Evolutionary conservation across 2,329 filamentous ascomycete genomes (phyloP).

Genomic region (Colletotrichum sp.): DNA sequence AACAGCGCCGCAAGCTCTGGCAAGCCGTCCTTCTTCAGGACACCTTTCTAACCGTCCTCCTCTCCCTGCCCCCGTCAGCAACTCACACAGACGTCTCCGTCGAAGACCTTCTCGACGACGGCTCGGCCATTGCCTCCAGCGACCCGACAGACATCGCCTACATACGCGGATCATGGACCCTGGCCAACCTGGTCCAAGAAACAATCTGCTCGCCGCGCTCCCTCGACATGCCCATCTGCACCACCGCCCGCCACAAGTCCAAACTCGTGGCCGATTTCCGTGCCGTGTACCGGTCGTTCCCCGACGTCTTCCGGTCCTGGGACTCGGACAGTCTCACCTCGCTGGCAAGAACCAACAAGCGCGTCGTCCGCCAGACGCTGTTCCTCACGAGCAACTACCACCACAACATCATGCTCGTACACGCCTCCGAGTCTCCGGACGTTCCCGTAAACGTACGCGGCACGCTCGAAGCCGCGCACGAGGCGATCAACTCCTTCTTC

Average conservation of each 20-base stretch:
- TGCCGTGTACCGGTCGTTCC: conserved; percentile 75
- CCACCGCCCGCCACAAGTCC: conserved; percentile 71
- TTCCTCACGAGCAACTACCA: conserved; percentile 85
- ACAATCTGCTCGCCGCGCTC: conserved; percentile 78
- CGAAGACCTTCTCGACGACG: conserved; percentile 73
- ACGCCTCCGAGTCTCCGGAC: conserved; percentile 71
- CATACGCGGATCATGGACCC: conserved; percentile 77
- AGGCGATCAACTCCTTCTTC: conserved; percentile 77
- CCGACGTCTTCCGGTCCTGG: conserved; percentile 72
- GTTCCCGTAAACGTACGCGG: conserved; percentile 70
- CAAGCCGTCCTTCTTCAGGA: conserved; percentile 82
- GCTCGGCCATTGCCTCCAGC: conserved; percentile 59
- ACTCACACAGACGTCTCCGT: conserved; percentile 82
- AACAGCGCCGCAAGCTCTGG: conserved; percentile 81
- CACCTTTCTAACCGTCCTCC: conserved; percentile 78
- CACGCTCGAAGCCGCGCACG: conserved; percentile 77
- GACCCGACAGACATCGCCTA: conserved; percentile 73
- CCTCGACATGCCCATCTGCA: conserved; percentile 74
- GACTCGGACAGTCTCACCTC: conserved; percentile 64
- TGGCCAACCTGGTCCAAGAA: conserved; percentile 80
- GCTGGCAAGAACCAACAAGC: conserved; percentile 64
- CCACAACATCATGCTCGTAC: conserved; percentile 81
- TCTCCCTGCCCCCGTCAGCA: conserved; percentile 78
- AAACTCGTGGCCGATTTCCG: conserved; percentile 74
- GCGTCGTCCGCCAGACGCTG: conserved; percentile 75